Base-by-base conservation (phyloP, 2,329 filamentous ascomycete genomes). In the Sordariomycetes sp. region DNA sequence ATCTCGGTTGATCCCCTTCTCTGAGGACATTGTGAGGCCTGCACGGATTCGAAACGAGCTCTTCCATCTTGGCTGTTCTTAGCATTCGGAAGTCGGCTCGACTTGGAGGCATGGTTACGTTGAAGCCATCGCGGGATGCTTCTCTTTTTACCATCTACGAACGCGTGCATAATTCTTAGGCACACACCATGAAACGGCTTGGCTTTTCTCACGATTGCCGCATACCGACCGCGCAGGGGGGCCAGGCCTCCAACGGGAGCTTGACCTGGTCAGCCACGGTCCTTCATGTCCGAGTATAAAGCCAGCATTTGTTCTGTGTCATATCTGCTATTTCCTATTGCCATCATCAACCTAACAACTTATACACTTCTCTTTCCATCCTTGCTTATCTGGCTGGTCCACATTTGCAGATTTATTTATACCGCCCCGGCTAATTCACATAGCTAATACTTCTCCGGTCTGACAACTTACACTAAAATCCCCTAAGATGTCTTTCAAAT, bases 401-500 rank as follows among this genome's bases (percentile, higher is more conserved):
- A 56, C 39, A 36, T 39, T 52, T 50, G 20, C 20, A 39, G 34
- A 25, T 1, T 17, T 32, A 3, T 56, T 28, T 52, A 34, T 10
- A 52, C 4, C 45, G 1, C 20, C n/a, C 34, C 12, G 6, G n/a
- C 45, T 24, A 10, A n/a, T 22, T 24, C 45, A n/a, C 8, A 8
- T 20, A 50, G 17, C 24, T 24, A 22, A 50, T 5, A 22, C 20
- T 22, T 22, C 45, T 7, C 45, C 54, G 13, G 17, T 35, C 24
- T 22, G 50, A 51, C 25, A 1, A 28, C 54, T 35, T 10, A 22
- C 3, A 15, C 25, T n/a, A 25, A 12, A 55, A 6, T 35, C 10
- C 28, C 20, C 10, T 61, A 67, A 58, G 28, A 71, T 70, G 65
- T 62, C 63, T 57, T 60, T 67, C 64, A 70, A 69, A 61, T 62